phyloP scores from a whole-genome alignment of 1,284 basidiomycete species.

The Heterobasidion parviporum region DNA sequence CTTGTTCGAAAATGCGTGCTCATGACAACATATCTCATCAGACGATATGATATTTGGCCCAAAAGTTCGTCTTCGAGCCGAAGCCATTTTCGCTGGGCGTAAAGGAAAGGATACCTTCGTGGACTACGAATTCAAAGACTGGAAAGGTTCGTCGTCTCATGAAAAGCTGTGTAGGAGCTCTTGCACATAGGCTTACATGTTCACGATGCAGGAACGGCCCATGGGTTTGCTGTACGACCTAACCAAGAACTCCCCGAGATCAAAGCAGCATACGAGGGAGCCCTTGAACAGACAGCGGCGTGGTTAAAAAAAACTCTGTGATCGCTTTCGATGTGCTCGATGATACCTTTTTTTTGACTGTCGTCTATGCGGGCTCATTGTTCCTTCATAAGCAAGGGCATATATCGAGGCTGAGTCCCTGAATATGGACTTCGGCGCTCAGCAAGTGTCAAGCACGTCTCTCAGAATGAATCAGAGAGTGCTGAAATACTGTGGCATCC shows the following conservation, averaged over 20 bases:
- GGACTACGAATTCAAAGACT: constrained; percentile 47
- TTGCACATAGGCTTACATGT: not conserved
- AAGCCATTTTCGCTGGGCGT: constrained; percentile 34
- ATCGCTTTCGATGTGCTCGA: not conserved
- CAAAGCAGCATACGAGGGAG: constrained; percentile 33
- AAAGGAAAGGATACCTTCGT: constrained; percentile 34
- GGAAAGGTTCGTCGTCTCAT: constrained; percentile 33
- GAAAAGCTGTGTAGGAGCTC: not conserved
- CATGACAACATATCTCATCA: constrained; percentile 14
- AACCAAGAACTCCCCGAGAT: constrained; percentile 29
- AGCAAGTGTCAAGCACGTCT: not conserved
- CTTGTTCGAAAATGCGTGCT: not conserved
- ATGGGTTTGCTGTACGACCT: constrained; percentile 40
- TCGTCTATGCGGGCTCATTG: too few relatives aligned
- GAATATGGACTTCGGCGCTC: not conserved
- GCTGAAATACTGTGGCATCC: too few relatives aligned
- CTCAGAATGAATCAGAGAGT: too few relatives aligned
- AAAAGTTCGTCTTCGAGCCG: constrained; percentile 28
- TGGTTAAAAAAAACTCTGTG: constrained; percentile 28
- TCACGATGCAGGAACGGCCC: constrained; percentile 27
- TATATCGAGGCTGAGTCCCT: not conserved
- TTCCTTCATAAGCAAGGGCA: not conserved
- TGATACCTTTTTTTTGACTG: too few relatives aligned
- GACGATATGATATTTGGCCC: constrained; percentile 42
- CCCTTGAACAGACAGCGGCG: constrained; percentile 22